Percentiles rank a stretch among this genome's conserved stretches.
These are phyloP conservation scores for Coniochaeta pulveracea DNA, from an alignment of 2,329 filamentous ascomycete genomes.

Conservation along the genomic window DNA sequence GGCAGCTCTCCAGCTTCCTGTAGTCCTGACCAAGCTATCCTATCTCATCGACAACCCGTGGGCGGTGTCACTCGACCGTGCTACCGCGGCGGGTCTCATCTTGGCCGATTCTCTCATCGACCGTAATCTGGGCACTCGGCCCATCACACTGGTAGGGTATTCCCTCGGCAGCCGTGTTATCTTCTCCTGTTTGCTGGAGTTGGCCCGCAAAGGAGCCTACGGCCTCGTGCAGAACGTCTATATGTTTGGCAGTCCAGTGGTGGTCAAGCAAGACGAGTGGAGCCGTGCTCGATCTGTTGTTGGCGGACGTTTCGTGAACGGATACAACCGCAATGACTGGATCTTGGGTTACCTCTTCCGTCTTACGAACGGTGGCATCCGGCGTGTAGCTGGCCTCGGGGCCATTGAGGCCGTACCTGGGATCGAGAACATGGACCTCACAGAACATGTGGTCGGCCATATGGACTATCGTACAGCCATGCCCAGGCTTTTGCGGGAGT, in stretches of 20 bases:
- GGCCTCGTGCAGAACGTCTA: conserved; percentile 93
- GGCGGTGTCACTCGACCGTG: conserved; percentile 90
- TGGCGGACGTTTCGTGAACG: conserved; percentile 87
- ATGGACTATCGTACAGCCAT: conserved; percentile 95
- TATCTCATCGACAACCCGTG: conserved; percentile 98
- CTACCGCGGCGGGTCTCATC: conserved; percentile 79
- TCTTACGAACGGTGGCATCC: conserved; percentile 83
- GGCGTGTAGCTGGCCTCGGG: conserved; percentile 74
- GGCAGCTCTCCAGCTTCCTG: conserved; percentile 84
- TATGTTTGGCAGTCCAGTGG: conserved; percentile 83
- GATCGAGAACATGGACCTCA: conserved; percentile 83
- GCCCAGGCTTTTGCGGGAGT: conserved; percentile 74
- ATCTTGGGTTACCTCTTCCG: conserved; percentile 94
- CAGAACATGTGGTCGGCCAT: conserved; percentile 75
- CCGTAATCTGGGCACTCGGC: conserved; percentile 79
- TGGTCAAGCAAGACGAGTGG: conserved; percentile 87
- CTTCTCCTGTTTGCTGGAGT: conserved; percentile 79
- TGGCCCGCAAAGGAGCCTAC: conserved; percentile 71
- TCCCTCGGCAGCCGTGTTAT: conserved; percentile 88
- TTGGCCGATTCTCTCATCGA: conserved; percentile 90
- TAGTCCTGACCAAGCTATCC: conserved; percentile 84
- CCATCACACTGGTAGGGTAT: conserved; percentile 89
- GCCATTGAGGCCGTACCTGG: conserved; percentile 65
- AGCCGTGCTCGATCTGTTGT: conserved; percentile 72
- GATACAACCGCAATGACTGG: conserved; percentile 92